A percentile compares a stretch with the other conserved stretches of the same genome.
These are phyloP conservation scores for Pythium aristosporum DNA, from an alignment of 352 stramenopile genomes.

Conservation along the genomic window DNA sequence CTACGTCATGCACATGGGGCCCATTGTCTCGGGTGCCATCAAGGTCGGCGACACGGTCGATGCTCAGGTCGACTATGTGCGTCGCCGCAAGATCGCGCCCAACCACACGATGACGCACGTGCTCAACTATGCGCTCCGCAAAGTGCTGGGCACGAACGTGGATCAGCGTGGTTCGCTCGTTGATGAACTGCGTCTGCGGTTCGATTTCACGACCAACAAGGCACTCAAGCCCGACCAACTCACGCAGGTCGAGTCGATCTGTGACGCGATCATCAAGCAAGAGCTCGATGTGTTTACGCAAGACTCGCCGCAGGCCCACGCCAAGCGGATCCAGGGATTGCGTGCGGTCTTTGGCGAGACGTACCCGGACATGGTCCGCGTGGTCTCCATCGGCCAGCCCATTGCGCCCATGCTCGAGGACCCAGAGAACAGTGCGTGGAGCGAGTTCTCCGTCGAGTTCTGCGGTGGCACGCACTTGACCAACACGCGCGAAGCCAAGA, in stretches of 20 bases:
- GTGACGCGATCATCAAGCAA: constrained; percentile 87
- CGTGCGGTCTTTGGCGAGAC: constrained; percentile 98
- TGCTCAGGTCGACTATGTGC: constrained; percentile 94
- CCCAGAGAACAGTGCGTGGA: constrained; percentile 88
- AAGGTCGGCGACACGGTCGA: constrained; percentile 87
- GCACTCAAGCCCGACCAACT: constrained; percentile 93
- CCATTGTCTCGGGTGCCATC: constrained; percentile 58
- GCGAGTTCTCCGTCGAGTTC: constrained; percentile 97
- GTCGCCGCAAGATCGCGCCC: constrained; percentile 91
- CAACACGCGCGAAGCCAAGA: constrained; percentile 95
- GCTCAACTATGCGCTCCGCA: constrained; percentile 96
- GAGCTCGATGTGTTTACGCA: constrained; percentile 91
- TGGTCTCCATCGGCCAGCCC: constrained; percentile 93
- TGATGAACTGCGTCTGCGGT: constrained; percentile 96
- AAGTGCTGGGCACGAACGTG: constrained; percentile 92
- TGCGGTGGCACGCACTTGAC: constrained; percentile 98
- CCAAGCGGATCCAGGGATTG: constrained; percentile 95
- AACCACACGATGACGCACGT: constrained; percentile 99
- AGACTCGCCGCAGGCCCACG: constrained; percentile 92
- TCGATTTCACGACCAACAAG: constrained; percentile 98
- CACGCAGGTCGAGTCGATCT: constrained; percentile 80
- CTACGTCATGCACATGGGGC: constrained; percentile 96
- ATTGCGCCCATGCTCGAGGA: constrained; percentile 79
- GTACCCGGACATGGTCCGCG: constrained; percentile 98
- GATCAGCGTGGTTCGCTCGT: constrained; percentile 98